Evolutionary conservation across 2,329 filamentous ascomycete species (phyloP).

Genomic region (Hansfordia pulvinata): DNA sequence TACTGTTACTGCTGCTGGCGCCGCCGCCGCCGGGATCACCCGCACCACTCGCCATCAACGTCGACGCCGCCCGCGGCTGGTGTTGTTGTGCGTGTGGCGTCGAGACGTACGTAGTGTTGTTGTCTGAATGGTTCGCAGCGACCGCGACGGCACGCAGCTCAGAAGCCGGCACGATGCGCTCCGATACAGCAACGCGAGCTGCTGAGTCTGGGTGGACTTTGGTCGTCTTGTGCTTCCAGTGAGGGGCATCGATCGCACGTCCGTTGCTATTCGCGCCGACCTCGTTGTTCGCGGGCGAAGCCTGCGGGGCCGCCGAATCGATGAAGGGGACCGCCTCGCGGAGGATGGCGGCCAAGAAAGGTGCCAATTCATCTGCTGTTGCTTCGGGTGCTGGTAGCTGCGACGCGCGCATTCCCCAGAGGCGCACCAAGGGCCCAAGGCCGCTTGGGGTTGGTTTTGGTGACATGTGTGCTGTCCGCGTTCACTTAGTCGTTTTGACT

Average conservation of each 20-base stretch:
- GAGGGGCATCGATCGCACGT: slow-evolving; percentile 10
- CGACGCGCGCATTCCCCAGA: slow-evolving; percentile 33
- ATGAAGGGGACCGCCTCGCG: slow-evolving; percentile 47
- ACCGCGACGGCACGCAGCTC: slow-evolving; percentile 27
- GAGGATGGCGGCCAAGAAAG: slow-evolving; percentile 38
- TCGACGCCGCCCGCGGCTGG: neutral
- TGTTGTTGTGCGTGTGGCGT: too few species aligned
- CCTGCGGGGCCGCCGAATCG: slow-evolving; percentile 32
- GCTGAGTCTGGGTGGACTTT: slow-evolving; percentile 34
- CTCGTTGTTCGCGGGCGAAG: slow-evolving; percentile 17
- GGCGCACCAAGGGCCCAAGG: slow-evolving; percentile 35
- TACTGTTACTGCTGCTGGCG: slow-evolving; percentile 1
- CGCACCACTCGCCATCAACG: slow-evolving; percentile 3
- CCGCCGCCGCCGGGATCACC: neutral
- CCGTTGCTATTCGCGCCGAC: too few species aligned
- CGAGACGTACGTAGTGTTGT: too few species aligned
- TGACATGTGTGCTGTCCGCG: slow-evolving; percentile 1
- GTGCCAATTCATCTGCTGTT: slow-evolving; percentile 26
- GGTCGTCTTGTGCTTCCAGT: slow-evolving; percentile 36
- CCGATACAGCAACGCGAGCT: slow-evolving; percentile 37
- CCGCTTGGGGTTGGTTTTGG: slow-evolving; percentile 1
- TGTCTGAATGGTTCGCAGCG: too few species aligned
- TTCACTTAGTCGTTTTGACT: neutral
- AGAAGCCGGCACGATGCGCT: slow-evolving; percentile 30
- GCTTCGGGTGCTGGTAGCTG: slow-evolving; percentile 30